Evolutionary conservation across 768 basidiomycete species (phyloP).

Genomic region (Lentinula boryana): DNA sequence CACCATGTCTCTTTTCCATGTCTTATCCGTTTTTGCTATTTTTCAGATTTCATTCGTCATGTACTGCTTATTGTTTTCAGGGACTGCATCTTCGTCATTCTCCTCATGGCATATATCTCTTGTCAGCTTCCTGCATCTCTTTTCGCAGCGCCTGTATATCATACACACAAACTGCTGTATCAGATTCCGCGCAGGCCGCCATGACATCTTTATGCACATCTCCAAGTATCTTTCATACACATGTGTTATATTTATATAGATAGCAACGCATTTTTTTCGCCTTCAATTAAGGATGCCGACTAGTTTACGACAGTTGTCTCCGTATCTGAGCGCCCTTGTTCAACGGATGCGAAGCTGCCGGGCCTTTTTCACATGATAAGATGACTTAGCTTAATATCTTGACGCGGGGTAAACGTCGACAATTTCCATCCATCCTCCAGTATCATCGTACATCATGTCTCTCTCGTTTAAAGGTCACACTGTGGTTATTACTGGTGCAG

Average conservation of each 20-base stretch:
- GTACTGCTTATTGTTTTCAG: slow-evolving; percentile 3
- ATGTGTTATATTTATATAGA: slow-evolving; percentile 8
- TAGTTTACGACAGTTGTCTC: neutral
- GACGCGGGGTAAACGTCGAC: neutral
- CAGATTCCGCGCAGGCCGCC: slow-evolving; percentile 25
- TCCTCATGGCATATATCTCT: neutral
- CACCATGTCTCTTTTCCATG: slow-evolving; percentile 9
- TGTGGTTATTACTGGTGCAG: slow-evolving; percentile 94
- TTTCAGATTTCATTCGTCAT: slow-evolving; percentile 16
- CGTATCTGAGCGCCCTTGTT: neutral
- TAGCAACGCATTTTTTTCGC: neutral
- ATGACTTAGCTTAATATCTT: neutral
- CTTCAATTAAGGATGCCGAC: neutral
- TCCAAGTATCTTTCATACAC: slow-evolving; percentile 4
- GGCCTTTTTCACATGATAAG: slow-evolving; percentile 3
- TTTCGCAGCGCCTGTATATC: slow-evolving; percentile 21
- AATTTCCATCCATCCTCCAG: neutral
- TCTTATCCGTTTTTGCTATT: slow-evolving; percentile 4
- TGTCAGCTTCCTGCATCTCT: neutral
- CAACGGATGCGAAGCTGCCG: neutral
- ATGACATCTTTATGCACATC: neutral
- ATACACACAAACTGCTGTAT: slow-evolving; percentile 3
- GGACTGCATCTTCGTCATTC: neutral
- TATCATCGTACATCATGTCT: slow-evolving; percentile 29
- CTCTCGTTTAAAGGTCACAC: slow-evolving; percentile 83